Evolutionary conservation across 2,329 filamentous ascomycete species (phyloP), one percentile per base, ranked within the genome.

Genomic region (Seiridium unicorne): DNA sequence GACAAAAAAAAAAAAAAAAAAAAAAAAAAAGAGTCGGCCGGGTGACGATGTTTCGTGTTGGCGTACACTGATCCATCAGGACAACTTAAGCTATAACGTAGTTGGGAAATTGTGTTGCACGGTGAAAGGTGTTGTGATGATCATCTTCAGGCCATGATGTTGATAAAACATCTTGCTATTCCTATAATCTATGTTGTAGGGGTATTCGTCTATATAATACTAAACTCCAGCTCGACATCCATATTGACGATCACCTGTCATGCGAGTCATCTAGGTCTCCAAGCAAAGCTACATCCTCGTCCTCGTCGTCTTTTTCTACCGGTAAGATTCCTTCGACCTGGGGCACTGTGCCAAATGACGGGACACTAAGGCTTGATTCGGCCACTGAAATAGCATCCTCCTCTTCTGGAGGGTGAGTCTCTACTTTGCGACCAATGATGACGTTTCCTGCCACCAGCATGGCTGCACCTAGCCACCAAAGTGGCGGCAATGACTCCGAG

Each of bases 401-500:
- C 11, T 57, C 54, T 31, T 34, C 42, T 4, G 38, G 18, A 26
- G 7, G n/a, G n/a, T 35, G 38, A 35, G 59, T 63, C 38, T 67
- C 68, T n/a, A 68, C 69, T 55, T 91, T 85, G 59, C 84, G 80
- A 3, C 91, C 90, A 64, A 93, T 89, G 61, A 94, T 88, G 48
- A 94, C 89, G 64, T 91, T 93, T 2, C 91, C 91, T 0, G 84
- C 88, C 1, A 93, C 88, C 8, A 94, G 78, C 68, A 93, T 74
- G 3, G 84, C 78, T 0, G 91, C 91, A 10, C 91, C 91, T 4
- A 87, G 75, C 86, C 89, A 93, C 91, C 91, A 94, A 46, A 92
- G 76, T 8, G 84, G 86, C 0, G 90, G 89, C 35, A 94, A 76
- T 1, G 79, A 75, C 76, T 94, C 91, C 31, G 84, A 81, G 73